Evolutionary conservation across 2,329 filamentous ascomycete species (phyloP).

Genomic region (Hansfordia pulvinata): DNA sequence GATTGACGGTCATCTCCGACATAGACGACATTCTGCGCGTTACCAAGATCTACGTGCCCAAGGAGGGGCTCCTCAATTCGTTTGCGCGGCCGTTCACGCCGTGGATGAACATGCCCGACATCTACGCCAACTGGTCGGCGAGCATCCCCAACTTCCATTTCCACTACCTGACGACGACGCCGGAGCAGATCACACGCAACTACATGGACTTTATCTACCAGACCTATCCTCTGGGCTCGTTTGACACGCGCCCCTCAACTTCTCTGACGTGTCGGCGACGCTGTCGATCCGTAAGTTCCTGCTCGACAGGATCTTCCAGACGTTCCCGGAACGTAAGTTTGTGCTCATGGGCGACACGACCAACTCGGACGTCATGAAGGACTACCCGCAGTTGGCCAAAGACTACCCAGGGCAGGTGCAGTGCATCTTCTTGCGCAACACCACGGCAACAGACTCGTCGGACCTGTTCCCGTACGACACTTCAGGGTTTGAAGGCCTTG

Average conservation of each 20-base stretch:
- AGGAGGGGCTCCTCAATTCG: constrained; percentile 62
- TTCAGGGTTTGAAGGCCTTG: constrained; percentile 51
- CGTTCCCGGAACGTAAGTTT: constrained; percentile 63
- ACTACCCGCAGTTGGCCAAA: constrained; percentile 44
- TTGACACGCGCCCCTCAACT: constrained; percentile 72
- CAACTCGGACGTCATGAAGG: constrained; percentile 64
- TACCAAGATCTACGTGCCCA: constrained; percentile 67
- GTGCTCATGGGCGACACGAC: constrained; percentile 64
- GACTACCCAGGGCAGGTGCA: constrained; percentile 59
- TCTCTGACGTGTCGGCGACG: constrained; percentile 61
- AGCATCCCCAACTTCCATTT: constrained; percentile 58
- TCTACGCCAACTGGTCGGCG: constrained; percentile 64
- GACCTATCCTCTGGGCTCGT: constrained; percentile 63
- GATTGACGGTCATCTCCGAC: constrained; percentile 61
- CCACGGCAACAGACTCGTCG: constrained; percentile 49
- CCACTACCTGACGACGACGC: constrained; percentile 71
- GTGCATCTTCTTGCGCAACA: constrained; percentile 68
- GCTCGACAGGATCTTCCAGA: constrained; percentile 59
- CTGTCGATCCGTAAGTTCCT: constrained; percentile 58
- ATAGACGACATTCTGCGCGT: constrained; percentile 73
- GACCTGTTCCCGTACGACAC: constrained; percentile 69
- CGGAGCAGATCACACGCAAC: constrained; percentile 62
- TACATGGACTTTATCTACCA: constrained; percentile 75
- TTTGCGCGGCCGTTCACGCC: constrained; percentile 57
- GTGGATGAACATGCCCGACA: constrained; percentile 70